Percentiles rank a stretch among this genome's conserved stretches.
These are phyloP conservation scores for Colletotrichum coccodes DNA, from an alignment of 2,329 filamentous ascomycete species.

Conservation along the genomic window DNA sequence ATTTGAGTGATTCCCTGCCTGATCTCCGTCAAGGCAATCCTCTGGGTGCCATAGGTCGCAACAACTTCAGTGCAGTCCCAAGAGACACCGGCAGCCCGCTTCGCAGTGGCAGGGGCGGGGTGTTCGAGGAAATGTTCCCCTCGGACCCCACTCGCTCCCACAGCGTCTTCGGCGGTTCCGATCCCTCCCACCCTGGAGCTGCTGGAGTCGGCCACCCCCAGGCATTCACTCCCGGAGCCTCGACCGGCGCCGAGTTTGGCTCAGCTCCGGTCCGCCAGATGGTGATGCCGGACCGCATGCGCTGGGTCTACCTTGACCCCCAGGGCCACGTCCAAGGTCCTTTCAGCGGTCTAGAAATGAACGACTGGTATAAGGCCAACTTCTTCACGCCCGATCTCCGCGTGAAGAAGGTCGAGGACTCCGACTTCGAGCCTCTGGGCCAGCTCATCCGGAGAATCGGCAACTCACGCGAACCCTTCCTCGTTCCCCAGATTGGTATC, in stretches of 20 bases:
- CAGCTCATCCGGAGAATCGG: conserved; percentile 96
- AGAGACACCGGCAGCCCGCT: conserved; percentile 71
- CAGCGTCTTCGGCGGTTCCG: conserved; percentile 38
- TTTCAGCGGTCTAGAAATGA: conserved; percentile 97
- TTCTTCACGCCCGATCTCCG: conserved; percentile 96
- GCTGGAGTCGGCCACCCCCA: conserved; percentile 36
- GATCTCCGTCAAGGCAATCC: conserved; percentile 71
- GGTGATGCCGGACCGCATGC: conserved; percentile 99
- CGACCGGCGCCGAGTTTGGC: conserved; percentile 40
- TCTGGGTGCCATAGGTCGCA: conserved; percentile 75
- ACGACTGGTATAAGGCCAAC: conserved; percentile 99
- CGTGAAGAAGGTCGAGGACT: conserved; percentile 94
- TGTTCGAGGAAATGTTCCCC: conserved; percentile 66
- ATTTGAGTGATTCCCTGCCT: conserved; percentile 64
- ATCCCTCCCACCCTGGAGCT: conserved; percentile 37
- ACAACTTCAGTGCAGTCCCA: conserved; percentile 61
- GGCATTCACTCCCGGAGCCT: conserved; percentile 36
- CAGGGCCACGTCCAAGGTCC: conserved; percentile 93
- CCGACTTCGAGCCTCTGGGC: conserved; percentile 92
- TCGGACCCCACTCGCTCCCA: conserved; percentile 45
- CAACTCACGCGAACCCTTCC: conserved; percentile 95
- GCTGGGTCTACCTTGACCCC: conserved; percentile 97
- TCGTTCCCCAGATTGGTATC: conserved; percentile 96
- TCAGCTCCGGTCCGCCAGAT: conserved; percentile 81
- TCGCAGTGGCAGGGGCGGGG: conserved; percentile 58